phyloP scores from a whole-genome alignment of 2,329 filamentous ascomycete species.

The Aspergillus candidus region DNA sequence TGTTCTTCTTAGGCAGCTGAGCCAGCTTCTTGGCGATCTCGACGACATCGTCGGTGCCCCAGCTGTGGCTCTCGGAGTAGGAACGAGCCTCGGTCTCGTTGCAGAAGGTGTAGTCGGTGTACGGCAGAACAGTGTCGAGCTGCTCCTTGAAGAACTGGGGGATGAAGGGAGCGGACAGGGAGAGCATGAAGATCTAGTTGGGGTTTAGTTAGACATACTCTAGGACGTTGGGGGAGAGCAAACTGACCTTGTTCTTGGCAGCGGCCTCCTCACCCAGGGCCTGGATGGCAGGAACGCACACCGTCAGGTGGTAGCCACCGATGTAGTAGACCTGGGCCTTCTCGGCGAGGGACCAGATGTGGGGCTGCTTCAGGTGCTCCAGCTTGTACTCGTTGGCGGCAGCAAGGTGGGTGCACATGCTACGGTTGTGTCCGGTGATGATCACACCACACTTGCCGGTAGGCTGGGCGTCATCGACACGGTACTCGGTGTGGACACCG shows the following conservation, averaged over 20 bases:
- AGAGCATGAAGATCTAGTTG: conserved; percentile 67
- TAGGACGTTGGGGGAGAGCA: neutral
- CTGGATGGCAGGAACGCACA: conserved; percentile 84
- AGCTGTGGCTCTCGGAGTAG: conserved; percentile 75
- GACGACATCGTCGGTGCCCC: conserved; percentile 69
- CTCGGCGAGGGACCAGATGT: conserved; percentile 89
- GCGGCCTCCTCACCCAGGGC: conserved; percentile 87
- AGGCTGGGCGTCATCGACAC: conserved; percentile 72
- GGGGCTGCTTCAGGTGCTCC: conserved; percentile 82
- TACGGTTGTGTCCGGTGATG: conserved; percentile 94
- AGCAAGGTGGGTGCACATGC: conserved; percentile 88
- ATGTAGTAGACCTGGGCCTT: conserved; percentile 85
- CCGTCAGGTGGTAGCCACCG: conserved; percentile 95
- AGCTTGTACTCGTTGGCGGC: conserved; percentile 97
- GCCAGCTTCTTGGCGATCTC: conserved; percentile 82
- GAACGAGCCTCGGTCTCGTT: conserved; percentile 92
- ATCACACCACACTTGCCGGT: conserved; percentile 94
- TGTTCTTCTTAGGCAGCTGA: conserved; percentile 87
- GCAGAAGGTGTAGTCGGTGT: conserved; percentile 94
- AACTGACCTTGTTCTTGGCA: conserved; percentile 68
- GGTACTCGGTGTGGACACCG: conserved; percentile 91
- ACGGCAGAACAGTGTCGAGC: conserved; percentile 76
- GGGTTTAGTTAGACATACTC: conserved; percentile 3
- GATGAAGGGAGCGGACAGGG: conserved; percentile 93
- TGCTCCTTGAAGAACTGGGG: conserved; percentile 96